A percentile compares a stretch with the other conserved stretches of the same genome.
phyloP scores from a whole-genome alignment of 2,329 filamentous ascomycete genomes.

The Sphaerostilbella broomeana region DNA sequence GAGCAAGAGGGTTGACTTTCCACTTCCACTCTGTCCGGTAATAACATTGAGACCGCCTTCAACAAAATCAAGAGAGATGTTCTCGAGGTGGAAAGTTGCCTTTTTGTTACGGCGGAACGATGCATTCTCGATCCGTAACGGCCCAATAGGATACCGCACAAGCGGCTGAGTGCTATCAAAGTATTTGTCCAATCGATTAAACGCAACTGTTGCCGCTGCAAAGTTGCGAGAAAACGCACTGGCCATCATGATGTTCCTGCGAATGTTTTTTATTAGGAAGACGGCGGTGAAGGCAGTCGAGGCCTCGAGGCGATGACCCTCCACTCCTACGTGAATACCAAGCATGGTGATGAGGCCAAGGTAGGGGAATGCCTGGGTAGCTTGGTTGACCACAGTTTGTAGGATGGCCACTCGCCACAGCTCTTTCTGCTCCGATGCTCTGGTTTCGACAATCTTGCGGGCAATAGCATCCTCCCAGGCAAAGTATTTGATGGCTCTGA shows the following conservation, averaged over 20 bases:
- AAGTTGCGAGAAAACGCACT: constrained; percentile 35
- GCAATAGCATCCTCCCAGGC: constrained; percentile 51
- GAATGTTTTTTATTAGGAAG: constrained; percentile 46
- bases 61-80: constrained; percentile 45
- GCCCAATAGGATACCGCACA: constrained; percentile 41
- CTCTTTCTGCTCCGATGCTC: constrained; percentile 45
- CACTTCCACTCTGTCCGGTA: constrained; percentile 48
- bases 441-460: constrained; percentile 43
- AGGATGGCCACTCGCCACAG: constrained; percentile 48
- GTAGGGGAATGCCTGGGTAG: constrained; percentile 47
- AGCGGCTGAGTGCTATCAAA: constrained; percentile 45
- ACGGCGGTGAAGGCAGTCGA: constrained; percentile 54
- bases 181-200: constrained; percentile 48
- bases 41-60: constrained; percentile 49
- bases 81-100: constrained; percentile 42
- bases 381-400: constrained; percentile 39
- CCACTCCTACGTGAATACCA: constrained; percentile 42
- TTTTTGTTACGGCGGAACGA: constrained; percentile 45
- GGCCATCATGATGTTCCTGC: constrained; percentile 45
- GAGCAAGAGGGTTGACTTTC: constrained; percentile 50
- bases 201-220: constrained; percentile 34
- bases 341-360: constrained; percentile 49
- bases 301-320: constrained; percentile 43
- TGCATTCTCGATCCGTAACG: constrained; percentile 39
- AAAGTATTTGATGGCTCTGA: constrained; percentile 55